These are phyloP conservation scores for Neoboletus magnificus DNA, from an alignment of 768 basidiomycete species.

Conservation along the genomic window DNA sequence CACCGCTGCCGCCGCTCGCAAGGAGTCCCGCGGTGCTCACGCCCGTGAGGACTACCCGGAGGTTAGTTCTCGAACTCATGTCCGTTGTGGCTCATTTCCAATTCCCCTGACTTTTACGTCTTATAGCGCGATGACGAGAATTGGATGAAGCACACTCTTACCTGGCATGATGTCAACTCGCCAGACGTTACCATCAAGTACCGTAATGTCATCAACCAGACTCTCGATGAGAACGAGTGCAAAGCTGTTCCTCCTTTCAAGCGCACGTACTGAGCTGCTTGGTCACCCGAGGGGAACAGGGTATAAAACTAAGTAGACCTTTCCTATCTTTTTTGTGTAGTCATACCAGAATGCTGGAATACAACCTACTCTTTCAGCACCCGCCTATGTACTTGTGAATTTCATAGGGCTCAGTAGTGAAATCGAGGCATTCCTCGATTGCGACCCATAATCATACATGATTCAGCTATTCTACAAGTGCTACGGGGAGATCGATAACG, in stretches of 20 bases:
- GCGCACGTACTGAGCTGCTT: conserved; percentile 69
- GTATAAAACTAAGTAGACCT: conserved; percentile 6
- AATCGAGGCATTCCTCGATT: background rate
- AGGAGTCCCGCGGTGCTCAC: conserved; percentile 98
- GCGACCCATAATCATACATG: background rate
- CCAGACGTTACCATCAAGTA: conserved; percentile 90
- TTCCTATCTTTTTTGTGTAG: conserved; percentile 9
- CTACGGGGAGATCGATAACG: background rate
- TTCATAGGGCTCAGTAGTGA: background rate
- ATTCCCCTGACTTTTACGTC: background rate
- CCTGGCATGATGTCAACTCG: conserved; percentile 74
- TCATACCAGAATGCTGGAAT: conserved; percentile 9
- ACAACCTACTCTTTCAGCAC: conserved; percentile 1
- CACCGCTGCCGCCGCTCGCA: conserved; percentile 85
- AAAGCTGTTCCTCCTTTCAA: conserved; percentile 97
- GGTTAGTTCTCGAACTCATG: conserved; percentile 38
- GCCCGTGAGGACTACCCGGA: conserved; percentile 99
- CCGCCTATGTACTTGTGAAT: background rate
- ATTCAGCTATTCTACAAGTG: background rate
- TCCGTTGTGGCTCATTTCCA: background rate
- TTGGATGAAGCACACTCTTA: conserved; percentile 96
- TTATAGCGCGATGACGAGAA: conserved; percentile 81
- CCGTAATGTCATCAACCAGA: conserved; percentile 78
- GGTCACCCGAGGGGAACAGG: background rate
- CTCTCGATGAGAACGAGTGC: conserved; percentile 96